Base-by-base conservation (phyloP, 495 filamentous ascomycete genomes). In the Astrocystis sublimbata region DNA sequence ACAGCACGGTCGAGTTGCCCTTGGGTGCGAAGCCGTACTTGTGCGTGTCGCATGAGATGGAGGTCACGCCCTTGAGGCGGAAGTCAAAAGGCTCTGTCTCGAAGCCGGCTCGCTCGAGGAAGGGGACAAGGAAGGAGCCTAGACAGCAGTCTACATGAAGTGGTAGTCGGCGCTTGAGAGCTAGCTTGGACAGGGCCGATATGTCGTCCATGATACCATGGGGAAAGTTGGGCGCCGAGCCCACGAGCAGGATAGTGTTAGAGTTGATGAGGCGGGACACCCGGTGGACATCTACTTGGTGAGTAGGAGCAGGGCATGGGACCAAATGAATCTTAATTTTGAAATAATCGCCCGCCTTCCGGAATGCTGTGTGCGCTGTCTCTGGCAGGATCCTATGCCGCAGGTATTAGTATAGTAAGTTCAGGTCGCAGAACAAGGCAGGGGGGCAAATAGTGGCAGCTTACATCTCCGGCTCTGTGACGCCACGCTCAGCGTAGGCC, bases 21-120 rank as follows among this genome's bases (percentile, higher is more conserved):
- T 98, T 98, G 23, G 94, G 94, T 0, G 94, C 96, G 75, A 99
- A 99, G 24, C 94, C 94, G 73, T 99, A 98, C 75, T 98, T 98
- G 79, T 98, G 94, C 30, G 94, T 99, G 72, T 99, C 94, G 70
- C 93, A 96, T 67, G 85, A 89, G 74, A 99, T 97, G 71, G 86
- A 90, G 5, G 96, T 97, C 57, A 99, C 96, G 70, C 94, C 94
- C 58, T 89, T 89, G 59, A 94, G 85, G 35, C 88, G 86, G 86
- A 99, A 99, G 76, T 99, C 96, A 71, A 97, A 98, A 15, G 85
- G 88, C 62, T 87, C 85, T 26, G 88, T 83, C 53, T 92, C 89
- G 75, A 96, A 97, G 36, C 94, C 96, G 21, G 94, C 93, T 67
- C 89, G 89, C 65, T 89, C 86, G 57, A 99, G 89, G 78, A 93